Evolutionary conservation across 2,329 filamentous ascomycete species (phyloP).

Genomic region (Decorospora gaudefroyi): DNA sequence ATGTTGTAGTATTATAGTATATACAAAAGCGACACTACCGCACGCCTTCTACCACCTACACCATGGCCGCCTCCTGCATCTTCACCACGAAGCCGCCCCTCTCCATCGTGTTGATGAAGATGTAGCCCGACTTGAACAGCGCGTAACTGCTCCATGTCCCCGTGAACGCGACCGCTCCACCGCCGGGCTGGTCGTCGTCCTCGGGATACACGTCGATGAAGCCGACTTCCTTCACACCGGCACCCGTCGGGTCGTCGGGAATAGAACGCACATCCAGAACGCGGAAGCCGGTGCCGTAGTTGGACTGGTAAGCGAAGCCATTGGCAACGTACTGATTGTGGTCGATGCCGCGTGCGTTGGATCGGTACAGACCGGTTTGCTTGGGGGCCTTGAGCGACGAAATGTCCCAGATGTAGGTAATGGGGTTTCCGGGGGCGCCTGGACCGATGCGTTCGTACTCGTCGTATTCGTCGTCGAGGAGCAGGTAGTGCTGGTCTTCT

Average conservation of each 20-base stretch:
- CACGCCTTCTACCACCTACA: too few species aligned
- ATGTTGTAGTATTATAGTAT: too few species aligned
- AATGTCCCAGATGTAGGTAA: conserved; percentile 50
- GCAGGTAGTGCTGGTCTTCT: conserved; percentile 42
- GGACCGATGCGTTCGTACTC: conserved; percentile 43
- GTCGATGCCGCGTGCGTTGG: conserved; percentile 48
- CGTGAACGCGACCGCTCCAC: conserved; percentile 51
- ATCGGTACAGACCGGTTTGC: conserved; percentile 52
- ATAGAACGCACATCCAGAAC: conserved; percentile 51
- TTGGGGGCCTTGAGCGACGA: conserved; percentile 41
- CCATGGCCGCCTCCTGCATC: conserved; percentile 31
- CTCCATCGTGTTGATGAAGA: conserved; percentile 51
- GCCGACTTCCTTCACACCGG: conserved; percentile 50
- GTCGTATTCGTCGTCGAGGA: conserved; percentile 50
- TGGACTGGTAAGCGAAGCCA: conserved; percentile 51
- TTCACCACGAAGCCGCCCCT: conserved; percentile 47
- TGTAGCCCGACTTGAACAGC: conserved; percentile 47
- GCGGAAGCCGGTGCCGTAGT: conserved; percentile 52
- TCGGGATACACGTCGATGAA: conserved; percentile 53
- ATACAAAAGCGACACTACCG: too few species aligned
- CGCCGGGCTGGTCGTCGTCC: conserved; percentile 47
- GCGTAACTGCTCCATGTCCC: conserved; percentile 53
- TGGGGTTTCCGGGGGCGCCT: conserved; percentile 40
- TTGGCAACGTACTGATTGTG: conserved; percentile 56
- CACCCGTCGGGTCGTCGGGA: conserved; percentile 48